Conservation (phyloP, 441 rosid species). For the Viola pubescens region DNA sequence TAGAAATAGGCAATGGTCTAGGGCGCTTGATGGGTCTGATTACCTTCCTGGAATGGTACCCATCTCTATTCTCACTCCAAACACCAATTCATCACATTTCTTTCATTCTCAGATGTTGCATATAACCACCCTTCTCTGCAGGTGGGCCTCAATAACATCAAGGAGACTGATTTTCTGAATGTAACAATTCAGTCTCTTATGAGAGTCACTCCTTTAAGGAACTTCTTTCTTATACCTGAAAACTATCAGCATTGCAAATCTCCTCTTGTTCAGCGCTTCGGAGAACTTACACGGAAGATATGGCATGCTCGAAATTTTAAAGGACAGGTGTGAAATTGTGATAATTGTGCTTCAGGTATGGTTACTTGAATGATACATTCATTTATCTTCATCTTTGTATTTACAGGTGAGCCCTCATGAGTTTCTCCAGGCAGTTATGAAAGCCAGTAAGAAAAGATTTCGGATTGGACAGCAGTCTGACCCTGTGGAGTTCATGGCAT, state of each 20-base stretch:
- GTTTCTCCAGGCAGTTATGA: constrained; percentile 94
- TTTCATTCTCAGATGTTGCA: background rate
- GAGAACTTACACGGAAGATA: constrained; percentile 89
- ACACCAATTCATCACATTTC: background rate
- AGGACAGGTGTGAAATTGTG: constrained; percentile 69
- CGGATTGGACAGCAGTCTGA: constrained; percentile 87
- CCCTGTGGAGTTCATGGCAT: constrained; percentile 91
- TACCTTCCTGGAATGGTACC: constrained; percentile 95
- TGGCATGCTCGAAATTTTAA: constrained; percentile 96
- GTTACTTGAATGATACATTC: constrained; percentile 6
- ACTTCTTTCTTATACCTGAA: constrained; percentile 87
- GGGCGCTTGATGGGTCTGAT: constrained; percentile 97
- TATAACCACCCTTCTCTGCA: constrained; percentile 18
- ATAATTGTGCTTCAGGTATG: constrained; percentile 4
- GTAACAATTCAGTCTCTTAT: constrained; percentile 92
- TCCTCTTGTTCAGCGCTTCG: constrained; percentile 91
- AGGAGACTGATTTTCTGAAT: constrained; percentile 92
- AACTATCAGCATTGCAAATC: constrained; percentile 77
- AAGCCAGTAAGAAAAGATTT: constrained; percentile 76
- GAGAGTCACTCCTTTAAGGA: constrained; percentile 92
- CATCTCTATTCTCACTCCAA: background rate
- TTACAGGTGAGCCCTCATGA: constrained; percentile 96
- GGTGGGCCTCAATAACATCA: constrained; percentile 96
- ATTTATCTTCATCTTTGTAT: constrained; percentile 15
- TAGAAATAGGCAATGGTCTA: constrained; percentile 80